phyloP scores from a whole-genome alignment of 768 basidiomycete genomes.

The Coprinopsis marcescibilis region DNA sequence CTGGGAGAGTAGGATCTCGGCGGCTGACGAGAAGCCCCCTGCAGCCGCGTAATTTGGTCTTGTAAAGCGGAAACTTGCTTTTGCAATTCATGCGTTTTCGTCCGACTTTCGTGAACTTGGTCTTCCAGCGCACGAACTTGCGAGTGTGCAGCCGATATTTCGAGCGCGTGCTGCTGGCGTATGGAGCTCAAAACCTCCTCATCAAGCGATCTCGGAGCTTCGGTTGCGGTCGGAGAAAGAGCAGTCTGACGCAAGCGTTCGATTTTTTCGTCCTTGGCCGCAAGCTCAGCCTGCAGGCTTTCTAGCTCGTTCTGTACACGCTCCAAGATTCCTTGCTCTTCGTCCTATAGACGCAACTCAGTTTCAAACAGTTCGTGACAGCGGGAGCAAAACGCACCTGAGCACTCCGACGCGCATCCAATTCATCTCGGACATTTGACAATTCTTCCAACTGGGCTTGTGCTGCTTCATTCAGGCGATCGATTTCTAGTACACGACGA shows the following conservation, averaged over 20 bases:
- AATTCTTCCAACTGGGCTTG: conserved; percentile 52
- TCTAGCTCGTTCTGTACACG: conserved; percentile 69
- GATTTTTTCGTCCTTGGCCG: conserved; percentile 61
- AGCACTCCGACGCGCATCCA: conserved; percentile 38
- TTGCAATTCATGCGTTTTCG: conserved; percentile 59
- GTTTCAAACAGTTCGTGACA: neutral
- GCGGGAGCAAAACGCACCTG: conserved; percentile 24
- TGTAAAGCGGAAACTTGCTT: conserved; percentile 62
- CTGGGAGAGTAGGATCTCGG: conserved; percentile 47
- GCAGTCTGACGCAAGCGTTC: conserved; percentile 47
- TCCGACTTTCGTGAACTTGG: conserved; percentile 66
- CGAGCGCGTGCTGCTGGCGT: conserved; percentile 72
- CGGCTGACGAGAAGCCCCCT: conserved; percentile 35
- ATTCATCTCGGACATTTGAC: conserved; percentile 42
- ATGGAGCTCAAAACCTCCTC: conserved; percentile 69
- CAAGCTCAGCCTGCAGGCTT: conserved; percentile 55
- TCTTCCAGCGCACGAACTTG: conserved; percentile 75
- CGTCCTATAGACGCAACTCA: conserved; percentile 32
- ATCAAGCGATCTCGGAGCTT: conserved; percentile 52
- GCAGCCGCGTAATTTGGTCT: conserved; percentile 52
- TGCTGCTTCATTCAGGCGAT: conserved; percentile 39
- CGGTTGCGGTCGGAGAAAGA: conserved; percentile 34
- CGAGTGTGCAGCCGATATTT: conserved; percentile 75
- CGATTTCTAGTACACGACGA: conserved; percentile 53
- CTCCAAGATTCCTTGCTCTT: conserved; percentile 58